Percentiles rank a stretch among this genome's conserved stretches.
Conservation (phyloP, 352 stramenopile species). For the Pythium brachiatum region DNA sequence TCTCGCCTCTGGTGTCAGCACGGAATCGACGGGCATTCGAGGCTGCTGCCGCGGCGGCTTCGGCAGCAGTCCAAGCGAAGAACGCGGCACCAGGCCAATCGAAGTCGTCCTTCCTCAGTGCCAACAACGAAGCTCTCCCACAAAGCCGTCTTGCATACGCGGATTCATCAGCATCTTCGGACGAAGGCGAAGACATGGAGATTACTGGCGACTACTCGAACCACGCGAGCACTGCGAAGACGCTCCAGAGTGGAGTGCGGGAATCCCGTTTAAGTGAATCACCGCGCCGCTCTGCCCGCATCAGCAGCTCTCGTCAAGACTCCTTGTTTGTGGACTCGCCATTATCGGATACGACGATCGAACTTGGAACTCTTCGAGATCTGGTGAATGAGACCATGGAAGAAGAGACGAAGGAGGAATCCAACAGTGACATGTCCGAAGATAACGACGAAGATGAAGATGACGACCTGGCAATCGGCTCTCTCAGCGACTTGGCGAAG, state of each 20-base stretch:
- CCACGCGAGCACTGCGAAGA: conserved; percentile 28
- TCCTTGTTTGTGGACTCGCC: conserved; percentile 31
- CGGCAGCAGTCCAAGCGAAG: not conserved
- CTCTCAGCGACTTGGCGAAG: conserved; percentile 23
- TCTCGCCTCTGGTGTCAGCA: conserved; percentile 20
- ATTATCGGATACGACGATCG: conserved; percentile 47
- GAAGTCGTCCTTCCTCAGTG: conserved; percentile 53
- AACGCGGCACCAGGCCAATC: conserved; percentile 7
- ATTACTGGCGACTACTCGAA: conserved; percentile 79
- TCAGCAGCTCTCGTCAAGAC: conserved; percentile 15
- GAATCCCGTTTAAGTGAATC: conserved; percentile 12
- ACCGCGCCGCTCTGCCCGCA: conserved; percentile 15
- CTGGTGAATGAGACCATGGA: conserved; percentile 48
- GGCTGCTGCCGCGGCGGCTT: conserved; percentile 1
- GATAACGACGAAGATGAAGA: conserved; percentile 8
- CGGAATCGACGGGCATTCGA: conserved; percentile 21
- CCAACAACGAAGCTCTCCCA: conserved; percentile 12
- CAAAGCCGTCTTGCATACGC: conserved; percentile 49
- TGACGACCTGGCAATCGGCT: conserved; percentile 9
- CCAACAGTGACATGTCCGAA: conserved; percentile 3
- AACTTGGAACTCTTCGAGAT: conserved; percentile 58
- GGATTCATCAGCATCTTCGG: conserved; percentile 75
- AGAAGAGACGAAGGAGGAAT: conserved; percentile 10
- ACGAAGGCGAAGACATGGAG: conserved; percentile 84
- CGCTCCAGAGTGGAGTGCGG: conserved; percentile 8